These are phyloP conservation scores for Porogramme epimiltina DNA, from an alignment of 1,284 basidiomycete genomes.

Conservation along the genomic window DNA sequence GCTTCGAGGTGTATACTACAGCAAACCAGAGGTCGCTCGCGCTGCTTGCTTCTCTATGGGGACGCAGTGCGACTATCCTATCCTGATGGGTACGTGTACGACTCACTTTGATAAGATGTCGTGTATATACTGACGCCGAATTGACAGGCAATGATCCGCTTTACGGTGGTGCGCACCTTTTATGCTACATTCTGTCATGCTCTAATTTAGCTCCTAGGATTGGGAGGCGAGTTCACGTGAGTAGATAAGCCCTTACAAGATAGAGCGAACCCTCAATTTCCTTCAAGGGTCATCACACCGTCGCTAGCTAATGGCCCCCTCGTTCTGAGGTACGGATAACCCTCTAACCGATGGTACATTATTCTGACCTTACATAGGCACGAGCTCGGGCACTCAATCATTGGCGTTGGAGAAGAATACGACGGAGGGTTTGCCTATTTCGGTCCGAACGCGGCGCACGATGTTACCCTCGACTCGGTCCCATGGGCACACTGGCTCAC, in stretches of 20 bases:
- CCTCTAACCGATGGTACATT: background rate
- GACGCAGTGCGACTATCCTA: slow-evolving; percentile 76
- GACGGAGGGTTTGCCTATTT: slow-evolving; percentile 81
- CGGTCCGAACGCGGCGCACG: slow-evolving; percentile 67
- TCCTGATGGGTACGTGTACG: slow-evolving; percentile 63
- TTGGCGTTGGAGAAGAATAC: slow-evolving; percentile 84
- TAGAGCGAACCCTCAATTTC: background rate
- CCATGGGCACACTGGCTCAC: slow-evolving; percentile 79
- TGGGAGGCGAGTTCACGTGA: slow-evolving; percentile 84
- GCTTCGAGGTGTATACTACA: slow-evolving; percentile 76
- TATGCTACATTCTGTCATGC: background rate
- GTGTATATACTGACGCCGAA: background rate
- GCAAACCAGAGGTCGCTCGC: slow-evolving; percentile 64
- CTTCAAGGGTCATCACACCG: slow-evolving; percentile 71
- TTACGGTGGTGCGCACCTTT: slow-evolving; percentile 65
- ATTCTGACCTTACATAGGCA: slow-evolving; percentile 39
- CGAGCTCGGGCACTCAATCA: slow-evolving; percentile 83
- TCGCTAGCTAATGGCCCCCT: slow-evolving; percentile 78
- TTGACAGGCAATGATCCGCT: slow-evolving; percentile 73
- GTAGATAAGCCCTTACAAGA: slow-evolving; percentile 24
- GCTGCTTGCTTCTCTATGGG: slow-evolving; percentile 69
- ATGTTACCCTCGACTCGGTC: slow-evolving; percentile 41
- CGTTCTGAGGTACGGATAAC: slow-evolving; percentile 54
- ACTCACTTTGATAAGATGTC: background rate
- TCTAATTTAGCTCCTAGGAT: slow-evolving; percentile 40